phyloP scores from a whole-genome alignment of 1,284 basidiomycete genomes.

The Melanopsichium pennsylvanicum region DNA sequence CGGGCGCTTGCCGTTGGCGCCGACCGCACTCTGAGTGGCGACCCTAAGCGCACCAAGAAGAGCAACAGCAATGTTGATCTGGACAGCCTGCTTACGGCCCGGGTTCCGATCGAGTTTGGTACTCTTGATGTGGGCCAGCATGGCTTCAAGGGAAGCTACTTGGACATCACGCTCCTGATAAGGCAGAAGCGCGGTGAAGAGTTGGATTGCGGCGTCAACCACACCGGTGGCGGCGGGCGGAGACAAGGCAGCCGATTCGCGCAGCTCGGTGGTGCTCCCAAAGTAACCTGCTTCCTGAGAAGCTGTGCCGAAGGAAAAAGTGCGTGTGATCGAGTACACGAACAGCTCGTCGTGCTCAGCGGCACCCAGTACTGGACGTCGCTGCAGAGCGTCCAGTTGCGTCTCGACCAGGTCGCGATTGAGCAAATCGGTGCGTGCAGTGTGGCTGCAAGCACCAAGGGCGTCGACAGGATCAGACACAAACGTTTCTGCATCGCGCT shows the following conservation, averaged over 20 bases:
- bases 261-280: constrained; percentile 7
- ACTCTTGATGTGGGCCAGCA: constrained; percentile 74
- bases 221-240: constrained; percentile 82
- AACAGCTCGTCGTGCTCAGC: constrained; percentile 86
- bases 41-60: constrained; percentile 76
- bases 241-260: constrained; percentile 73
- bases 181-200: constrained; percentile 81
- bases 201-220: constrained; percentile 85
- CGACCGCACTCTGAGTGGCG: constrained; percentile 35
- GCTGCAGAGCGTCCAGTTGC: constrained; percentile 77
- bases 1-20: constrained; percentile 48
- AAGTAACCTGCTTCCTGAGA: constrained; percentile 15
- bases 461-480: constrained; percentile 41
- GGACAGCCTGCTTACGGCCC: constrained; percentile 85
- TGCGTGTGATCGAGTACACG: constrained; percentile 69
- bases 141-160: constrained; percentile 74
- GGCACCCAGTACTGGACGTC: constrained; percentile 81
- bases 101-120: constrained; percentile 85
- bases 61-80: constrained; percentile 83
- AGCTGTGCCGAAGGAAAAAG: background rate
- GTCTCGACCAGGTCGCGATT: constrained; percentile 82
- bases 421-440: constrained; percentile 69
- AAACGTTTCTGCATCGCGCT: constrained; percentile 63
- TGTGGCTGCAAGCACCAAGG: constrained; percentile 20
- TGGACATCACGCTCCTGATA: constrained; percentile 78